These are phyloP conservation scores for Rhodotorula sphaerocarpa DNA, from an alignment of 768 basidiomycete genomes.

Conservation along the genomic window DNA sequence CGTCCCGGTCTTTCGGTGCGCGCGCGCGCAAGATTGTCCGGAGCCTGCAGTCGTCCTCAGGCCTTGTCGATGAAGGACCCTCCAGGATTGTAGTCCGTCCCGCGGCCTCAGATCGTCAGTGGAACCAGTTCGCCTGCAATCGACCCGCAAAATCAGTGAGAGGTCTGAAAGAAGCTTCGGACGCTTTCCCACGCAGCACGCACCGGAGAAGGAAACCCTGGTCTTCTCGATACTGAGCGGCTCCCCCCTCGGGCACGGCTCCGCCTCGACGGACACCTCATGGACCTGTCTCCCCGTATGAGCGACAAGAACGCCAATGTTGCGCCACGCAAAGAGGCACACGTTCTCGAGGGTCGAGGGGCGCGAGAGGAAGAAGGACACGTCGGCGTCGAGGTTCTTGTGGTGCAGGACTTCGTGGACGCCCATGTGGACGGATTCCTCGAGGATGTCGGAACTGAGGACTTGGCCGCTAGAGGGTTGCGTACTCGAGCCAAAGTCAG, in stretches of 20 bases:
- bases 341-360: constrained; percentile 33
- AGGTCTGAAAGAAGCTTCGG: neutral
- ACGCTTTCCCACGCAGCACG: no score
- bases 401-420: constrained; percentile 9
- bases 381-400: constrained; percentile 29
- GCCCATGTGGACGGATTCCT: constrained; percentile 9
- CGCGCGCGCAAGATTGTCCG: no score
- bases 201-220: neutral
- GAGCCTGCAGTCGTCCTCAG: no score
- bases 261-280: constrained; percentile 16
- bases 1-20: no score
- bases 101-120: no score
- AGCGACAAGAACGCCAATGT: constrained; percentile 12
- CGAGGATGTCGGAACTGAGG: constrained; percentile 3
- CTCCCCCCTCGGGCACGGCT: neutral
- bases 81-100: no score
- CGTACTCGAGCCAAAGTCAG: no score
- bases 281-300: constrained; percentile 6
- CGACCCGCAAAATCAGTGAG: neutral
- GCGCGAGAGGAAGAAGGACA: constrained; percentile 22
- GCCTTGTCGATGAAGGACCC: no score
- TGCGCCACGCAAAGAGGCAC: constrained; percentile 26
- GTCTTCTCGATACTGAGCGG: neutral
- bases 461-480: constrained; percentile 4
- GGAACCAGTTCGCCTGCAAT: no score